Evolutionary conservation across 169 alveolate genomes (phyloP).

Genomic region (Perkinsus olseni): DNA sequence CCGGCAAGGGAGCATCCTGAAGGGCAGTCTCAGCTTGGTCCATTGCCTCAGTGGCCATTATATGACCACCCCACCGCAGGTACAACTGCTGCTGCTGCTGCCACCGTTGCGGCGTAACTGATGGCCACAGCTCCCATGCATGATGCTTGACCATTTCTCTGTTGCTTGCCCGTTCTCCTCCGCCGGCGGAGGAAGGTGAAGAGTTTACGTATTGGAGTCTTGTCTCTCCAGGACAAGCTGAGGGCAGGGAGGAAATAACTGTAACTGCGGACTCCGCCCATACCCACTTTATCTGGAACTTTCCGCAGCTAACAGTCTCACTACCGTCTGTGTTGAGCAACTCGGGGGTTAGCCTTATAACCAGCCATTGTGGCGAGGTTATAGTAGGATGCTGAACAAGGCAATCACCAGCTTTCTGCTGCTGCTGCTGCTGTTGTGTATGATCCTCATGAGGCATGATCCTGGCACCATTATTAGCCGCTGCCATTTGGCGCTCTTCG

Average conservation of each 20-base stretch:
- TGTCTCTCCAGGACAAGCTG: neutral
- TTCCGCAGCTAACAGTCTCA: neutral
- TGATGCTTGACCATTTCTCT: too few relatives aligned
- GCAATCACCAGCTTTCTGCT: too few relatives aligned
- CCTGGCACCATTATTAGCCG: neutral
- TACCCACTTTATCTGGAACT: neutral
- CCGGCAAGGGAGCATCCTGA: too few relatives aligned
- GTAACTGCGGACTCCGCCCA: neutral
- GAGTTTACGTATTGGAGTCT: neutral
- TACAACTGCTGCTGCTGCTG: too few relatives aligned
- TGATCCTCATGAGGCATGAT: too few relatives aligned
- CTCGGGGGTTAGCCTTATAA: neutral
- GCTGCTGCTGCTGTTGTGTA: too few relatives aligned
- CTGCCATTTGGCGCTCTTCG: neutral
- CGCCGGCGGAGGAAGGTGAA: neutral
- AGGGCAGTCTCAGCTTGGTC: too few relatives aligned
- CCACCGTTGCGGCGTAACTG: too few relatives aligned
- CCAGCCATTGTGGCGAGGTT: neutral
- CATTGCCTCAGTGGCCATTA: too few relatives aligned
- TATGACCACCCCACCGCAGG: too few relatives aligned
- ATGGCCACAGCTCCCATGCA: too few relatives aligned
- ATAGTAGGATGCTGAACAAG: neutral
- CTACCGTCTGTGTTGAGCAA: neutral
- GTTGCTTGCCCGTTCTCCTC: too few relatives aligned
- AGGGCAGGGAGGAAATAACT: neutral